These are phyloP conservation scores for Aspergillus conjunctus DNA, from an alignment of 495 filamentous ascomycete species.

Conservation along the genomic window DNA sequence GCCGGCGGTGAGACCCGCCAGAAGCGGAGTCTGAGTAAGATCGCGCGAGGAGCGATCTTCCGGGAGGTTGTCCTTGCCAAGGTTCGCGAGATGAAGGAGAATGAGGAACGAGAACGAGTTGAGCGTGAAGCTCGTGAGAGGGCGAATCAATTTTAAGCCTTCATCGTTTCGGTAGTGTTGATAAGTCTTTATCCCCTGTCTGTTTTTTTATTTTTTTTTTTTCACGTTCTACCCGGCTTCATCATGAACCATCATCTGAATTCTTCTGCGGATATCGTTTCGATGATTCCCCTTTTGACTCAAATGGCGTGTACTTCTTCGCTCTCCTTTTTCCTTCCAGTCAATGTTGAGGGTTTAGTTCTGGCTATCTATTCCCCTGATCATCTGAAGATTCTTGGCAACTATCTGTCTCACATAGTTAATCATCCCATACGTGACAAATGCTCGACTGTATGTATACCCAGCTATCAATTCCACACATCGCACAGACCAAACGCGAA, in stretches of 20 bases:
- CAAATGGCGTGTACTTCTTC: conserved; percentile 14
- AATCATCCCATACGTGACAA: not conserved
- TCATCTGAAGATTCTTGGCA: not conserved
- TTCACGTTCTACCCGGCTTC: conserved; percentile 9
- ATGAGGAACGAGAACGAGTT: conserved; percentile 71
- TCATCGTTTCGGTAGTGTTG: conserved; percentile 10
- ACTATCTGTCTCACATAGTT: not conserved
- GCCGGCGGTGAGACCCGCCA: conserved; percentile 39
- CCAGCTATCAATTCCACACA: not conserved
- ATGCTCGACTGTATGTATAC: not conserved
- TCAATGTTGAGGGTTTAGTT: not conserved
- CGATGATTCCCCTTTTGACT: conserved; percentile 33
- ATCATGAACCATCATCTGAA: conserved; percentile 18
- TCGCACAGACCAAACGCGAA: not conserved
- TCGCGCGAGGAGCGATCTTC: conserved; percentile 91
- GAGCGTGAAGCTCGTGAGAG: conserved; percentile 55
- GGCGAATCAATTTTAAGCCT: conserved; percentile 23
- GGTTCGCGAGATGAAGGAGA: conserved; percentile 88
- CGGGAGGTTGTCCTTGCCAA: conserved; percentile 96
- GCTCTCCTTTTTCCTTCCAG: not conserved
- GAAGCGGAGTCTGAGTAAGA: conserved; percentile 69
- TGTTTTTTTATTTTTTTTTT: conserved; percentile 22
- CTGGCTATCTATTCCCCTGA: not conserved
- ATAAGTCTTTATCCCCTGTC: not conserved
- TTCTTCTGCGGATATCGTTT: conserved; percentile 27